phyloP scores from a whole-genome alignment of 495 filamentous ascomycete genomes.

The Hypoxylon lenormandii region DNA sequence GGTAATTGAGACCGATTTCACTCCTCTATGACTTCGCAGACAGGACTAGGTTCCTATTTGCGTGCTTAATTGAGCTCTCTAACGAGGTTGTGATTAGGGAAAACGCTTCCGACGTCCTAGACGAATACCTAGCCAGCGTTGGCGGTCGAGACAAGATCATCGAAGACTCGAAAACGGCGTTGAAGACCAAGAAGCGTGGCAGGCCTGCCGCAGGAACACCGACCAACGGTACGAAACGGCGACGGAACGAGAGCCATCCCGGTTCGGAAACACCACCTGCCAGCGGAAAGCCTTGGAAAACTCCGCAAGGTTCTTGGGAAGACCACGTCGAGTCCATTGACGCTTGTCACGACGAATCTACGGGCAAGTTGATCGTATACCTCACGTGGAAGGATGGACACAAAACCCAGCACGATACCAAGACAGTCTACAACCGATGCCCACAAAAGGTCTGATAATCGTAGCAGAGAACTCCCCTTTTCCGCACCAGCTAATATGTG shows the following conservation, averaged over 20 bases:
- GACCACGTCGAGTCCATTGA: conserved; percentile 67
- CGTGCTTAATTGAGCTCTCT: conserved; percentile 17
- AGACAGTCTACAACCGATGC: conserved; percentile 67
- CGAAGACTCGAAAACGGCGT: conserved; percentile 52
- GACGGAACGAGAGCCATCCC: conserved; percentile 55
- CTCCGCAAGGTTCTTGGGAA: conserved; percentile 70
- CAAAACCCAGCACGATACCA: conserved; percentile 70
- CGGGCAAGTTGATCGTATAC: conserved; percentile 62
- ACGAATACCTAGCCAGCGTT: conserved; percentile 59
- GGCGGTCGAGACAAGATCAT: conserved; percentile 68
- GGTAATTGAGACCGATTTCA: conserved; percentile 49
- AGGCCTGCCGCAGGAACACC: conserved; percentile 52
- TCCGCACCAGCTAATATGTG: conserved; percentile 15
- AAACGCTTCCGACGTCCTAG: conserved; percentile 58
- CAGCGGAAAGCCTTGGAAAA: conserved; percentile 61
- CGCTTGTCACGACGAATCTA: conserved; percentile 66
- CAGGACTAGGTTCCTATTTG: not conserved
- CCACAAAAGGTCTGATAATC: conserved; percentile 66
- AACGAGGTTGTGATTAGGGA: conserved; percentile 47
- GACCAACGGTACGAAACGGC: conserved; percentile 51
- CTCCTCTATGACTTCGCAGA: not conserved
- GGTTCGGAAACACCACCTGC: conserved; percentile 53
- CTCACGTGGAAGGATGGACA: conserved; percentile 68
- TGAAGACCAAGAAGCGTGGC: conserved; percentile 63
- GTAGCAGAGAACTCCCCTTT: conserved; percentile 1